Evolutionary conservation across 257 asterid genomes (phyloP), one percentile per base, ranked within the genome.

Genomic region (Forsythia viridissima): DNA sequence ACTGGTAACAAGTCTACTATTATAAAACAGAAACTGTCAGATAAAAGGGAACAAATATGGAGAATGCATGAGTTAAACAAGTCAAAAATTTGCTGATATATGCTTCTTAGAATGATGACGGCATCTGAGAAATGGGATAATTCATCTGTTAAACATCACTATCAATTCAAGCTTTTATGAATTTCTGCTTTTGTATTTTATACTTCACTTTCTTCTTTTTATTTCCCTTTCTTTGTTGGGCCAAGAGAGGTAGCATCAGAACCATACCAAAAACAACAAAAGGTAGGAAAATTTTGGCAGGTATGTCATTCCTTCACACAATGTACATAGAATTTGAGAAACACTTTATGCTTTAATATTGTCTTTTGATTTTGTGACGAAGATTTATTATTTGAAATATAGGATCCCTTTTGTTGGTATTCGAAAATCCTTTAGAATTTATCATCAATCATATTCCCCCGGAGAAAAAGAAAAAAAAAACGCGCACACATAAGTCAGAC

Each of bases 61-160:
- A 30, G 34, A 30, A 30, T 30, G 34, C 34, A 30, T 30, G 34
- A 30, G 34, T 30, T 30, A 30, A 30, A 30, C 34, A 30, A 30
- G 34, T 30, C 34, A 30, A 30, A 30, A 10, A 70, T 15, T 76
- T 65, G 67, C 69, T 51, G 84, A 74, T 69, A 74, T 66, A 42
- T 51, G 82, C 42, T 72, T 75, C 81, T 71, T 30, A 57, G 59
- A 61, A 65, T 75, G 72, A 51, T 77, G 81, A 48, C 8, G 59
- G 59, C 59, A 48, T 15, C 20, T 48, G 20, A 15, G 59, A 73
- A 51, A 15, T 61, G 24, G 67, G 81, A 82, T 70, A 63, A 70
- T 74, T 71, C 59, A 75, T 81, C 85, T 75, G 87, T 86, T 86
- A 83, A 80, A 80, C 84, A 79, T 86, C 77, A 36, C 80, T 72